Percentiles rank a stretch among this genome's conserved stretches.
These are phyloP conservation scores for Plantago lanceolata DNA, from an alignment of 305 asterid genomes.

Conservation along the genomic window DNA sequence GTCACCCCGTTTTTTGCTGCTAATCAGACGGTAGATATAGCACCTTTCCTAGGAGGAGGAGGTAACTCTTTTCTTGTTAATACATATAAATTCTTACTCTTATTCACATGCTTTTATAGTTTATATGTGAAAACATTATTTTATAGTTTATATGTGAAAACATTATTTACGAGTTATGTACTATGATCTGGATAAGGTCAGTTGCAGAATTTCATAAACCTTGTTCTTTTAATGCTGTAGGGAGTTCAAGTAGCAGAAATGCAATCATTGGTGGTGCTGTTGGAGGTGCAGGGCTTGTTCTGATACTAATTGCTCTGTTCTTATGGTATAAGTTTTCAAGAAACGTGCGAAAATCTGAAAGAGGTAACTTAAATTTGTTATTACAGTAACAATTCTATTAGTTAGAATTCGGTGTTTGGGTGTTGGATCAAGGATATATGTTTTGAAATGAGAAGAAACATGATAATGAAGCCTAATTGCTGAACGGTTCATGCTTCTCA, in stretches of 20 bases:
- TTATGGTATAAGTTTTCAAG: constrained; percentile 45
- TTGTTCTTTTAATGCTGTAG: constrained; percentile 25
- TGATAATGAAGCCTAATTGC: no score
- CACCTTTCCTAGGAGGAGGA: constrained; percentile 43
- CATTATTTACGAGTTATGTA: neutral
- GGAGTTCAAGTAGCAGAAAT: constrained; percentile 48
- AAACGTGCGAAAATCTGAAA: constrained; percentile 34
- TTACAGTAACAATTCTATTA: neutral
- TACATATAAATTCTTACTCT: neutral
- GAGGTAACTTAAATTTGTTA: constrained; percentile 31
- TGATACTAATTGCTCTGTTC: constrained; percentile 37
- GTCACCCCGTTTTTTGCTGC: constrained; percentile 47
- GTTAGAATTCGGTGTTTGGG: no score
- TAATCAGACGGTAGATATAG: constrained; percentile 51
- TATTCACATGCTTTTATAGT: neutral
- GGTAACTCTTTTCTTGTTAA: neutral
- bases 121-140: neutral
- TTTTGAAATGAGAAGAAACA: no score
- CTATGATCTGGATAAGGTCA: neutral
- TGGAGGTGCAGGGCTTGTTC: constrained; percentile 58
- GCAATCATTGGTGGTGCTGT: constrained; percentile 68
- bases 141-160: neutral
- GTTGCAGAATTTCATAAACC: no score
- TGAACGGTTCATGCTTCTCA: neutral
- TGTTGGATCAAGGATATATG: neutral